Evolutionary conservation across 1,284 basidiomycete genomes (phyloP).

Genomic region (Sparassis latifolia): DNA sequence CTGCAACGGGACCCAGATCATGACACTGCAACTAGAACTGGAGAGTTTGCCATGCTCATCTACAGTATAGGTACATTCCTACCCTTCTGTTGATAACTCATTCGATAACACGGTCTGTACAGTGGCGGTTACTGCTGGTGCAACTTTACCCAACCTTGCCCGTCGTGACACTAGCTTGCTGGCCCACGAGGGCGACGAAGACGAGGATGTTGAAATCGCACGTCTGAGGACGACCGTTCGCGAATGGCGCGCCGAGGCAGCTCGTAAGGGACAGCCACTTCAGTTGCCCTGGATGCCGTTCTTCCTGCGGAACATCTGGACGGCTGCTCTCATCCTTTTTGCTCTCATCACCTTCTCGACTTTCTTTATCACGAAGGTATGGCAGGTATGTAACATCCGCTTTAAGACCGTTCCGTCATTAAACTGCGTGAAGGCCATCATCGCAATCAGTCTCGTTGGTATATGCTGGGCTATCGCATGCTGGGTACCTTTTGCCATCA

Average conservation of each 20-base stretch:
- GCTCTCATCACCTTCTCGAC: slow-evolving; percentile 73
- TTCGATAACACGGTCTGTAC: background rate
- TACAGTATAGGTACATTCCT: slow-evolving; percentile 73
- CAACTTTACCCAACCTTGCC: slow-evolving; percentile 76
- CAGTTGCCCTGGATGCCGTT: slow-evolving; percentile 81
- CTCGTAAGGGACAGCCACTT: slow-evolving; percentile 61
- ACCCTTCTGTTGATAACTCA: background rate
- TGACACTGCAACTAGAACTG: slow-evolving; percentile 78
- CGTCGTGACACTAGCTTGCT: slow-evolving; percentile 74
- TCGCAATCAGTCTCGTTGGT: slow-evolving; percentile 79
- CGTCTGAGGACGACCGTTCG: slow-evolving; percentile 66
- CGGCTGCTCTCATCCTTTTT: slow-evolving; percentile 76
- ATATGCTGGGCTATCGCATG: slow-evolving; percentile 94
- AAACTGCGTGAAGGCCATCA: slow-evolving; percentile 49
- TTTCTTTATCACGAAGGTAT: slow-evolving; percentile 75
- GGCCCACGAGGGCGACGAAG: slow-evolving; percentile 60
- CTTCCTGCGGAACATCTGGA: slow-evolving; percentile 90
- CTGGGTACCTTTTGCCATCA: slow-evolving; percentile 88
- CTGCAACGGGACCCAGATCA: slow-evolving; percentile 64
- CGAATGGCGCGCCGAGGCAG: slow-evolving; percentile 79
- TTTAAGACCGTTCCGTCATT: slow-evolving; percentile 1
- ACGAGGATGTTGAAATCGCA: slow-evolving; percentile 66
- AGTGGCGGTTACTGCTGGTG: slow-evolving; percentile 85
- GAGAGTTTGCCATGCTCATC: slow-evolving; percentile 85
- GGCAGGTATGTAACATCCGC: slow-evolving; percentile 38